Evolutionary conservation across 169 alveolate species (phyloP).

Genomic region (Babesia ovis): DNA sequence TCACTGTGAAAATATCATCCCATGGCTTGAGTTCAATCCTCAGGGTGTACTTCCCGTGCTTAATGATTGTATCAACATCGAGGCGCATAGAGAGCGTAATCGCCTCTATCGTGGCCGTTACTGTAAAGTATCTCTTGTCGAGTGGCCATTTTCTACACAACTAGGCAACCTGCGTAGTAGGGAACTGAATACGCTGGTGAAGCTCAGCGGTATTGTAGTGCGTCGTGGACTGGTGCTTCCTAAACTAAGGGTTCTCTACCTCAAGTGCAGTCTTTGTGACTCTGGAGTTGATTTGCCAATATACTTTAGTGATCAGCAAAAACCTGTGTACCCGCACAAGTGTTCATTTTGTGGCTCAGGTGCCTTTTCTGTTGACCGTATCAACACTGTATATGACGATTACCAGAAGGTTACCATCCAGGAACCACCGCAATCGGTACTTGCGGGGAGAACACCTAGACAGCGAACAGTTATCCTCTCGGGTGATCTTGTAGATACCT

Average conservation of each 20-base stretch:
- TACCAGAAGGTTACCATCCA: conserved; percentile 95
- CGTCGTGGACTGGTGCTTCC: conserved; percentile 89
- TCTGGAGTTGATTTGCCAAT: conserved; percentile 77
- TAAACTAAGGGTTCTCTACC: conserved; percentile 86
- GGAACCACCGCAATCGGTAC: conserved; percentile 97
- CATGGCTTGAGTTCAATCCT: conserved; percentile 81
- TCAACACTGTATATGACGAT: conserved; percentile 92
- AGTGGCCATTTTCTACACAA: conserved; percentile 90
- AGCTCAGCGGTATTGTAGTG: conserved; percentile 82
- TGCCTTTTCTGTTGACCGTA: conserved; percentile 88
- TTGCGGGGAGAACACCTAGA: conserved; percentile 99
- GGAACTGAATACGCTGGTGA: conserved; percentile 91
- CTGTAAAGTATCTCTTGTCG: conserved; percentile 84
- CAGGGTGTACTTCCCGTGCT: conserved; percentile 79
- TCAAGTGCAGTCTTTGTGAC: conserved; percentile 86
- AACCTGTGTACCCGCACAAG: conserved; percentile 81
- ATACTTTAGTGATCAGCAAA: conserved; percentile 74
- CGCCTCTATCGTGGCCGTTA: conserved; percentile 77
- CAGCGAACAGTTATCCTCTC: conserved; percentile 93
- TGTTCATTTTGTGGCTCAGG: conserved; percentile 92
- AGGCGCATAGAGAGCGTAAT: conserved; percentile 75
- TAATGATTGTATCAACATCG: conserved; percentile 81
- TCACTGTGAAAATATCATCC: conserved; percentile 79
- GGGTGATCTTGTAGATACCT: conserved; percentile 96
- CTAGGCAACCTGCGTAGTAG: conserved; percentile 91